Conservation (phyloP, 495 filamentous ascomycete genomes). For the Staphylotrichum tortipilum region DNA sequence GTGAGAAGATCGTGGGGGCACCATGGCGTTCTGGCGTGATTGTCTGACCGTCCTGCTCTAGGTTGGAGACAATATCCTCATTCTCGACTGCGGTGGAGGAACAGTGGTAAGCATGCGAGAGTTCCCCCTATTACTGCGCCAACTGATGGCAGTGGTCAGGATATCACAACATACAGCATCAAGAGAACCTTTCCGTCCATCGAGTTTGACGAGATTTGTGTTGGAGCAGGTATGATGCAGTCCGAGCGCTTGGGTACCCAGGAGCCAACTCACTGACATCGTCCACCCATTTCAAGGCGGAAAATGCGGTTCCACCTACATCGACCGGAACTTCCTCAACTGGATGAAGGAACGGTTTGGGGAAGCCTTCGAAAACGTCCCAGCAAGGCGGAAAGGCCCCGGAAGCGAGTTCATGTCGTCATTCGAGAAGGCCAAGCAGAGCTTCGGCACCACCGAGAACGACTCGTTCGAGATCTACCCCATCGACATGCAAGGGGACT, state of each 20-base stretch:
- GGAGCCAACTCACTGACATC: too few relatives aligned
- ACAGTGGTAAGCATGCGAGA: not conserved
- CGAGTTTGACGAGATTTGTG: not conserved
- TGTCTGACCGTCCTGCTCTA: not conserved
- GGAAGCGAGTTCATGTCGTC: not conserved
- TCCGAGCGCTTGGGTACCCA: too few relatives aligned
- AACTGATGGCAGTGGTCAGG: not conserved
- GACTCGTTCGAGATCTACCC: not conserved
- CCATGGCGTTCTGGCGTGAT: not conserved
- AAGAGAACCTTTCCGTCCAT: not conserved
- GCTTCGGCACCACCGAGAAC: not conserved
- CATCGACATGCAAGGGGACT: not conserved
- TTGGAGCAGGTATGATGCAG: not conserved
- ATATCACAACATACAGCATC: not conserved
- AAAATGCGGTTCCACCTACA: not conserved
- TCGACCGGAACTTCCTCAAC: not conserved
- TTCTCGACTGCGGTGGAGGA: not conserved
- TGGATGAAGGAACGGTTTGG: not conserved
- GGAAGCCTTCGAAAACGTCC: not conserved
- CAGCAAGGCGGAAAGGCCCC: not conserved
- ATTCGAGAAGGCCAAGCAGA: not conserved
- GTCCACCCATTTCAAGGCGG: not conserved
- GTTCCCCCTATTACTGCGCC: not conserved
- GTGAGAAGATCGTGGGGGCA: not conserved
- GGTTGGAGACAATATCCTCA: not conserved